phyloP scores from a whole-genome alignment of 352 stramenopile species.

The Pythium aristosporum region DNA sequence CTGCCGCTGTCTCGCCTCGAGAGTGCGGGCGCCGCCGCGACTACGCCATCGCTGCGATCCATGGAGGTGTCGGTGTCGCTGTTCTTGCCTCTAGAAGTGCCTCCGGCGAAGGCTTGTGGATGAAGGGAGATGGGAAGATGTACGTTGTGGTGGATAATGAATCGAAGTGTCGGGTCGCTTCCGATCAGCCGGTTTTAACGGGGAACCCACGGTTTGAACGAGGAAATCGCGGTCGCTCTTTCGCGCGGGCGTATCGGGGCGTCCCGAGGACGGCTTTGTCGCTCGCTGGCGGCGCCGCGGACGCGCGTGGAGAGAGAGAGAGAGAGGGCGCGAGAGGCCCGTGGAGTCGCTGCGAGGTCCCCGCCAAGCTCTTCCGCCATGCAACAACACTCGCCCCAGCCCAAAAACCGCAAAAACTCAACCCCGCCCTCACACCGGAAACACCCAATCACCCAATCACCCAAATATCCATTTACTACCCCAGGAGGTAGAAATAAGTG shows the following conservation, averaged over 20 bases:
- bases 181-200: conserved; percentile 6
- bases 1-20: conserved; percentile 25
- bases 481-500: not conserved
- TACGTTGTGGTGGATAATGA: too few species aligned
- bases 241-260: not conserved
- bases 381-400: conserved; percentile 19
- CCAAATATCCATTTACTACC: conserved; percentile 9
- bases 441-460: conserved; percentile 25
- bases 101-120: not conserved
- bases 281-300: not conserved
- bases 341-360: conserved; percentile 6
- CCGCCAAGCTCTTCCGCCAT: conserved; percentile 32
- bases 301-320: not conserved
- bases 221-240: not conserved
- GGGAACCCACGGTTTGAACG: not conserved
- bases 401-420: conserved; percentile 13
- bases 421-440: conserved; percentile 18
- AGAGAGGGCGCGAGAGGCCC: conserved; percentile 10
- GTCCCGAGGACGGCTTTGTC: not conserved
- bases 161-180: conserved; percentile 1
- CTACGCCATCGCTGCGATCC: conserved; percentile 26
- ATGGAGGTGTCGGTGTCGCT: conserved; percentile 1
- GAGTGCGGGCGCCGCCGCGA: conserved; percentile 12
- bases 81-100: not conserved
- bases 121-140: too few species aligned